Base-by-base conservation (phyloP, 106 monocot genomes). In the Alisma plantagoaquatica region DNA sequence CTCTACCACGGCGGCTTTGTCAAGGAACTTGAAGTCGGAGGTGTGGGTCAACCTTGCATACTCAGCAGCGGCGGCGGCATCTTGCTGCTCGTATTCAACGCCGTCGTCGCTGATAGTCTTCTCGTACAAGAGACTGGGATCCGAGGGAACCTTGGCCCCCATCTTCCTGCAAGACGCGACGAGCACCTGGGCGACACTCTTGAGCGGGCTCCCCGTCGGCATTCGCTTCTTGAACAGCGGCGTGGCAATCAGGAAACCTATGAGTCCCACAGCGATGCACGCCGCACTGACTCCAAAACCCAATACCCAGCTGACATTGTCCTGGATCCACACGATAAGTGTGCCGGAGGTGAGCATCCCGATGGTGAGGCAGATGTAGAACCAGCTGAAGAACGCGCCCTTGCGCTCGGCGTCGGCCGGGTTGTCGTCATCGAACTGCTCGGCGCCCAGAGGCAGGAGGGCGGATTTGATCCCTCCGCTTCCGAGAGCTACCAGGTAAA, bases 401-500 rank as follows among this genome's bases (percentile, higher is more conserved):
- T 70, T 64, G 19, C 30, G 64, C 12, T 52, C 46, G 22, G 33
- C 53, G 1, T 75, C 75, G 29, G 1, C 35, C 12, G 69, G 53
- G 22, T 60, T 59, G 11, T 45, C 23, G 21, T 80, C 66, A 41
- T 75, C 29, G 30, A 62, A 80, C 31, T 80, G 79, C 29, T 80
- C 74, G 0, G 79, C 79, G 10, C 79, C 79, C 17, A 80, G 62
- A 24, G 79, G 79, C 19, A 74, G 64, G 31, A 80, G 20, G 2
- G 44, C 23, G 16, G 74, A 60, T 20, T 61, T 64, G 17, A 74
- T 35, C 8, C 70, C 70, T 4, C 79, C 79, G 33, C 46, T 57
- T 7, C 79, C 79, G 24, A 80, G 10, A 3, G 73, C 79, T 35
- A 79, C 56, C 18, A 79, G 62, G 50, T 79, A 79, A 18, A 79